Conservation (phyloP, 2,329 filamentous ascomycete species). For the Stagonosporopsis rhizophila region DNA sequence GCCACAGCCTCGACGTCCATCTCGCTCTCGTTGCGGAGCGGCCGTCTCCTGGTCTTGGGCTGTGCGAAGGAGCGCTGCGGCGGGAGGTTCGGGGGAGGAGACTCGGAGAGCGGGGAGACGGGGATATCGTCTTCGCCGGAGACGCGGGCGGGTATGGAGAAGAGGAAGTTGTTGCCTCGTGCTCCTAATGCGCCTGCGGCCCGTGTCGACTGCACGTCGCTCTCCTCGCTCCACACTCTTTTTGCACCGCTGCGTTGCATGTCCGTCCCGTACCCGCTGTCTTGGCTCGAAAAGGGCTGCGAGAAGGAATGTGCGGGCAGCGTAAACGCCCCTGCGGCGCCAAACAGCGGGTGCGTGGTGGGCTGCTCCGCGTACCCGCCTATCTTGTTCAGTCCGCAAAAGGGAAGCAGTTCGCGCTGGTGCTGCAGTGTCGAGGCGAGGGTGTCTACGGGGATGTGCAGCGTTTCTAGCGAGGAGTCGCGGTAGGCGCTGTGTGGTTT, state of each 20-base stretch:
- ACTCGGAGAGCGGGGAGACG: conserved; percentile 44
- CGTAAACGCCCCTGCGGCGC: conserved; percentile 43
- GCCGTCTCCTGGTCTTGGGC: conserved; percentile 35
- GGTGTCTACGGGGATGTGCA: conserved; percentile 13
- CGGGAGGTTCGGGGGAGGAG: conserved; percentile 28
- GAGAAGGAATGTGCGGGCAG: conserved; percentile 44
- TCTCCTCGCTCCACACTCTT: conserved; percentile 52
- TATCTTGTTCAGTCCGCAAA: conserved; percentile 79
- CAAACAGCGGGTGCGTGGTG: conserved; percentile 43
- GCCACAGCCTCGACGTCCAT: conserved; percentile 34
- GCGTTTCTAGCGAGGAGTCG: conserved; percentile 21
- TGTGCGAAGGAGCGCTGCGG: conserved; percentile 39
- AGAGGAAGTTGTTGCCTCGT: conserved; percentile 31
- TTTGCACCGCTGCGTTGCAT: conserved; percentile 47
- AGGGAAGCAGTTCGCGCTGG: conserved; percentile 73
- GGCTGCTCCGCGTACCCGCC: conserved; percentile 72
- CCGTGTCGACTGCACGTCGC: conserved; percentile 28
- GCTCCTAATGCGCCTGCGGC: too few species aligned
- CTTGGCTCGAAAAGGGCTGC: conserved; percentile 44
- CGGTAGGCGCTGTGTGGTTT: conserved; percentile 8
- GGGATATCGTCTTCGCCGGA: conserved; percentile 43
- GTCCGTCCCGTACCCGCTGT: conserved; percentile 37
- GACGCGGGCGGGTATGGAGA: conserved; percentile 28
- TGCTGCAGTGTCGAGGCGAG: conserved; percentile 31
- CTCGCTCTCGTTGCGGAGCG: conserved; percentile 18